Base-by-base conservation (phyloP, 306 rosid genomes). In the Citrullus mucosospermus region DNA sequence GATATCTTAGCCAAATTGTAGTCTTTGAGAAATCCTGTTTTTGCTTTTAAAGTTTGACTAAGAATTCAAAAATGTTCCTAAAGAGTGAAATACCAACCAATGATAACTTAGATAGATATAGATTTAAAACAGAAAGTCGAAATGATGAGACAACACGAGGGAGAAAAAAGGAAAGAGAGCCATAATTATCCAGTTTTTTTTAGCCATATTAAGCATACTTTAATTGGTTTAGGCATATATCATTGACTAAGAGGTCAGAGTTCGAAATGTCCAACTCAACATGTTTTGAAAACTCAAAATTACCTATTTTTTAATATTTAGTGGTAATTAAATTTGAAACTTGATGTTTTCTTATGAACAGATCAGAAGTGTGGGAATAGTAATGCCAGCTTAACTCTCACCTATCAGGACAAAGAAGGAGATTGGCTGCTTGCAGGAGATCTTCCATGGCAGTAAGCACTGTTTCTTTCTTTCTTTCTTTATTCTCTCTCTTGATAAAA, bases 361-460 rank as follows among this genome's bases (percentile, higher is more conserved):
- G 90, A 77, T 69, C 82, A 85, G 77, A 82, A 80, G 32, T 57
- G 66, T 51, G 77, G 80, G 51, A 80, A 87, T 70, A 76, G 41
- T 61, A 67, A 56, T 38, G 84, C 74, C 76, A 75, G 74, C 70
- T 89, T 83, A 67, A 83, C 80, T 16, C 88, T 93, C 58, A 78
- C 86, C 34, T 89, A 91, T 84, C 90, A 86, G 68, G 90, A 90
- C 77, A 81, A 82, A 76, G 89, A 86, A 77, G 98, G 96, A 61
- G 84, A 91, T 53, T 88, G 96, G 96, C 79, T 82, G 81, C 87
- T 86, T 75, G 88, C 89, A 8, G 87, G 86, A 70, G 91, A 89
- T 78, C 88, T 89, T 80, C 92, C 96, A 61, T 93, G 98, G 98
- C 85, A 82, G 96, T 89, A 88, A 2, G 96, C 78, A 16, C 20